Conservation (phyloP, 495 filamentous ascomycete genomes). For the Talaromyces stipitatus region DNA sequence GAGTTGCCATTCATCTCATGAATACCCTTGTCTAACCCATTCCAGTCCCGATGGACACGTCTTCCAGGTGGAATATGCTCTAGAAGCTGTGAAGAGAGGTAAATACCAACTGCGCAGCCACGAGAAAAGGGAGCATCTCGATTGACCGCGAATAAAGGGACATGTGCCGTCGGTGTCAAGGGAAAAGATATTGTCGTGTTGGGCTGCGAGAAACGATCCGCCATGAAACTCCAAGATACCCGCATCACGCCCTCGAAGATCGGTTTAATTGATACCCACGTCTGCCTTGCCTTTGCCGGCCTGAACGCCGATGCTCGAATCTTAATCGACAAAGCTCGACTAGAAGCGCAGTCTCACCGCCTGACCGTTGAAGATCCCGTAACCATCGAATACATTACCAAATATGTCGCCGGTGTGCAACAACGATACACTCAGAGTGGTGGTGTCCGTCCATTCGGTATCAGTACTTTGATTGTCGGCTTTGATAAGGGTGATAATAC, state of each 20-base stretch:
- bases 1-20: slow-evolving; percentile 10
- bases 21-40: slow-evolving; percentile 15
- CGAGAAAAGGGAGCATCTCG: neutral
- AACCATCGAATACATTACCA: slow-evolving; percentile 97
- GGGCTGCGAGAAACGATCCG: slow-evolving; percentile 96
- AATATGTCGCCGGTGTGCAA: slow-evolving; percentile 95
- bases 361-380: slow-evolving; percentile 98
- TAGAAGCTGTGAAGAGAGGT: slow-evolving; percentile 98
- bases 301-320: slow-evolving; percentile 97
- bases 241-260: slow-evolving; percentile 99
- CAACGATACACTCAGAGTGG: slow-evolving; percentile 98
- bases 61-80: slow-evolving; percentile 98
- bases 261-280: slow-evolving; percentile 86
- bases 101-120: slow-evolving; percentile 11
- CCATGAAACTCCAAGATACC: slow-evolving; percentile 98
- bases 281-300: slow-evolving; percentile 93
- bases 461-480: slow-evolving; percentile 93
- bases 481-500: slow-evolving; percentile 86
- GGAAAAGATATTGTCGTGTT: slow-evolving; percentile 89
- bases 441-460: slow-evolving; percentile 94
- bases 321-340: slow-evolving; percentile 90
- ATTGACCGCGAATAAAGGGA: slow-evolving; percentile 47
- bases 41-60: slow-evolving; percentile 95
- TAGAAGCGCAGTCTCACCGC: slow-evolving; percentile 96
- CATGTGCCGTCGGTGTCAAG: slow-evolving; percentile 96